Conservation (phyloP, 805 yeast species). For the Yarrowia sp. region DNA sequence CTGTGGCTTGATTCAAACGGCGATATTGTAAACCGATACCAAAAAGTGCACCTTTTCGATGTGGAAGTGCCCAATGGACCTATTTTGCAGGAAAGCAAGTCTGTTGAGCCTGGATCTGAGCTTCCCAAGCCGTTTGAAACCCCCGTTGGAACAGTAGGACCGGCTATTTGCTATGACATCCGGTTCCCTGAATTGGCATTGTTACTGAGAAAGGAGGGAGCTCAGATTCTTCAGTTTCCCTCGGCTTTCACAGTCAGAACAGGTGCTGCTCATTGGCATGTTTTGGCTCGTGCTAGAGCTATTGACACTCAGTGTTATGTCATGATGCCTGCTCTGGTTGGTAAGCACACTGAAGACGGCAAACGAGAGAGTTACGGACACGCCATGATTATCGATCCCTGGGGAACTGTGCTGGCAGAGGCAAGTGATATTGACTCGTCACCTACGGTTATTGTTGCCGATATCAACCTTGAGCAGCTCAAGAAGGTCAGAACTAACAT, state of each 20-base stretch:
- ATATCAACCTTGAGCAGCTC: slow-evolving; percentile 51
- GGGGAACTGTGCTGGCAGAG: slow-evolving; percentile 79
- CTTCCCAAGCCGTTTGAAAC: slow-evolving; percentile 63
- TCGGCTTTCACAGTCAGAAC: slow-evolving; percentile 93
- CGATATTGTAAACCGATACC: slow-evolving; percentile 70
- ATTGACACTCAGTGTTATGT: slow-evolving; percentile 88
- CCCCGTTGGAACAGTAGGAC: slow-evolving; percentile 59
- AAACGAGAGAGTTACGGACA: slow-evolving; percentile 85
- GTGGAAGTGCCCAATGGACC: slow-evolving; percentile 80
- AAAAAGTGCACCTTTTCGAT: slow-evolving; percentile 88
- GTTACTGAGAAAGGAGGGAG: slow-evolving; percentile 69
- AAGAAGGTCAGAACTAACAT: slow-evolving; percentile 24
- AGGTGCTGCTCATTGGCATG: slow-evolving; percentile 90
- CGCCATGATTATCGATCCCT: slow-evolving; percentile 85
- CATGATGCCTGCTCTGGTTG: slow-evolving; percentile 87
- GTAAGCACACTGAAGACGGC: slow-evolving; percentile 65
- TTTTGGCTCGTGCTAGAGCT: slow-evolving; percentile 82
- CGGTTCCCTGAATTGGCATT: slow-evolving; percentile 84
- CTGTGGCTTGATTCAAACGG: slow-evolving; percentile 76
- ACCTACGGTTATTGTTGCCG: slow-evolving; percentile 66
- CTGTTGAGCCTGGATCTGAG: slow-evolving; percentile 78
- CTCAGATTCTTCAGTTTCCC: slow-evolving; percentile 80
- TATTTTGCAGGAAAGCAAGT: slow-evolving; percentile 72
- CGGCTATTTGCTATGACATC: slow-evolving; percentile 73
- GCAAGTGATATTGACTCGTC: slow-evolving; percentile 67